Base-by-base conservation (phyloP, 2,329 filamentous ascomycete species). In the Mycogone perniciosa region DNA sequence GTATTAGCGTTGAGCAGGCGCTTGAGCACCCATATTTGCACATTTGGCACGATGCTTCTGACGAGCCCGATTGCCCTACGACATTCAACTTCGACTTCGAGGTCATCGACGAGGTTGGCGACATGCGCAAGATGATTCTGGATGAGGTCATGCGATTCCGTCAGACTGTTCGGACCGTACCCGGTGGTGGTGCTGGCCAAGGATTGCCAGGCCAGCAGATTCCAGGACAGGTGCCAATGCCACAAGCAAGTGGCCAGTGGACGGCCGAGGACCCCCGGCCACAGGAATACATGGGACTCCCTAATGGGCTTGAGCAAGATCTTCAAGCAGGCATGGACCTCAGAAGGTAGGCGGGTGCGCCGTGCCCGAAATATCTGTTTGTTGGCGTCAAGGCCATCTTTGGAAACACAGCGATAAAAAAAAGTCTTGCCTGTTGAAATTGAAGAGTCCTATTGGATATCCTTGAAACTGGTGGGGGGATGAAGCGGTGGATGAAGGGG, bases 81-180 rank as follows among this genome's bases (percentile, higher is more conserved):
- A 91, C 89, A 13, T 99, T 99, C 72, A 91, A 99, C 76, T 99
- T 99, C 75, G 87, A 92, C 67, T 99, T 99, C 64, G 93, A 99
- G 69, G 85, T 96, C n/a, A 83, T 96, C 37, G 92, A 99, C 48
- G 93, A 97, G 41, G 90, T 99, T 20, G 80, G 77, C 26, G 88
- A 96, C 60, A 97, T 99, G 91, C 88, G 93, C 67, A 85, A 85
- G 71, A 95, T 96, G 89, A 99, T 99, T 58, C 76, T 96, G 53
- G 86, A 92, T n/a, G 93, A 99, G 71, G 93, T 99, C 44, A 78
- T 83, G 64, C 80, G 84, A 58, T 99, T 99, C 82, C 83, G 93
- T 56, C 77, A 81, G 64, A 60, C 68, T 31, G 80, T 82, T 9
- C 74, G 79, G 46, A 80, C 74, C 27, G 75, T 71, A 0, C 75